phyloP scores from a whole-genome alignment of 2,329 filamentous ascomycete genomes.

The Arthroderma uncinatum region DNA sequence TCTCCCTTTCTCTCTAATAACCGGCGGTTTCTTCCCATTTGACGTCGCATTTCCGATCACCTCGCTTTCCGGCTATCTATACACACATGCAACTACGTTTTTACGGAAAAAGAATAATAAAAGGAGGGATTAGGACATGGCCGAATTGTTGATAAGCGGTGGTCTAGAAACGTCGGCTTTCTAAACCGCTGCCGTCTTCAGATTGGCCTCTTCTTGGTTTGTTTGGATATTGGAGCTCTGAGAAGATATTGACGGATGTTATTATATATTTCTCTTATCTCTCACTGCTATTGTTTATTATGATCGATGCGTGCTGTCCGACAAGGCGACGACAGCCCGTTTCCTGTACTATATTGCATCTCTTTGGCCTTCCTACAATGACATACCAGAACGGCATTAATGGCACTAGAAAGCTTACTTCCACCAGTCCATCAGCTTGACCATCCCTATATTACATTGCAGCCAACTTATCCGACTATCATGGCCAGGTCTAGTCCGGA shows the following conservation, averaged over 20 bases:
- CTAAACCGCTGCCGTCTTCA: background rate
- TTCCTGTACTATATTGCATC: background rate
- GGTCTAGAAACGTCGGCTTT: background rate
- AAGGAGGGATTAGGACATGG: background rate
- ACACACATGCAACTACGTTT: too few species aligned
- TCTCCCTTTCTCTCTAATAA: background rate
- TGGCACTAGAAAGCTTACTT: background rate
- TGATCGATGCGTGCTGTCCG: background rate
- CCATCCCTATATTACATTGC: too few species aligned
- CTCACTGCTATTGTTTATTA: background rate
- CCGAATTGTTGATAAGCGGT: background rate
- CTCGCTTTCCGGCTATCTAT: too few species aligned
- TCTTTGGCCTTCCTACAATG: background rate
- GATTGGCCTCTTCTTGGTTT: background rate
- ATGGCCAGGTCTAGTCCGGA: too few species aligned
- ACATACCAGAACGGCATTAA: background rate
- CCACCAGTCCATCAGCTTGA: background rate
- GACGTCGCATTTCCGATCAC: too few species aligned
- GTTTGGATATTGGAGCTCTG: background rate
- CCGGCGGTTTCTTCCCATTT: background rate
- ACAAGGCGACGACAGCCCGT: background rate
- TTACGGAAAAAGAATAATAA: too few species aligned
- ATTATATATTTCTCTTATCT: background rate
- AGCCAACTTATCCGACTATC: too few species aligned
- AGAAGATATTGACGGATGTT: background rate